Conservation (phyloP, 306 rosid species). For the Inga oerstediana region DNA sequence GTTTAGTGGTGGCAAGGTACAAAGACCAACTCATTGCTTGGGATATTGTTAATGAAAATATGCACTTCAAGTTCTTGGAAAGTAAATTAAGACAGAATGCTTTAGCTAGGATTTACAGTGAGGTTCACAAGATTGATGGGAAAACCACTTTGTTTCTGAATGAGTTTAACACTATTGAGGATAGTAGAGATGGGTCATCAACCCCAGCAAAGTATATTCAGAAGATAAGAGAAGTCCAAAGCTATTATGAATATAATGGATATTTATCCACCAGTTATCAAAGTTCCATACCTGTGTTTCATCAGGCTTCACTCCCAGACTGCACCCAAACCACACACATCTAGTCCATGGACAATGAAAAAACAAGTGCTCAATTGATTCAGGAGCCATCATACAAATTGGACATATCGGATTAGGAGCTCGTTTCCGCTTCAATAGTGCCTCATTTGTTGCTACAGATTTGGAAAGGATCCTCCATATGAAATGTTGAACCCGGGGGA, state of each 20-base stretch:
- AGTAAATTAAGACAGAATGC: slow-evolving; percentile 40
- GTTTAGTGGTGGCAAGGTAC: slow-evolving; percentile 56
- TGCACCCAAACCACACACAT: too few relatives aligned
- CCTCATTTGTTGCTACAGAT: too few relatives aligned
- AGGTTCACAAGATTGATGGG: slow-evolving; percentile 50
- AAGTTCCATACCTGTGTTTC: too few relatives aligned
- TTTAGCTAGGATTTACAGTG: slow-evolving; percentile 43
- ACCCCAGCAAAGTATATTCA: slow-evolving; percentile 52
- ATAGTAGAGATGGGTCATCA: slow-evolving; percentile 40
- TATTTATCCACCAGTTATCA: too few relatives aligned
- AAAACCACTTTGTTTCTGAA: slow-evolving; percentile 57
- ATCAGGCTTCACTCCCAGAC: too few relatives aligned
- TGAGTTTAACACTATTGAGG: slow-evolving; percentile 77
- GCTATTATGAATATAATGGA: slow-evolving; percentile 1
- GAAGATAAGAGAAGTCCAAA: slow-evolving; percentile 50
- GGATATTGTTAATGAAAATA: slow-evolving; percentile 85
- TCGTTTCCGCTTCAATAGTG: too few relatives aligned
- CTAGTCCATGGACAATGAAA: too few relatives aligned
- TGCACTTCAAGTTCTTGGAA: slow-evolving; percentile 65
- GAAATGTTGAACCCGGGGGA: too few relatives aligned
- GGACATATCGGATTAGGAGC: too few relatives aligned
- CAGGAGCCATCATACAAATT: too few relatives aligned
- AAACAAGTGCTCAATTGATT: too few relatives aligned
- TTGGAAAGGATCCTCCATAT: too few relatives aligned
- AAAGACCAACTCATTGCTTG: slow-evolving; percentile 62